These are phyloP conservation scores for Thraustotheca clavata DNA, from an alignment of 352 stramenopile species.

Conservation along the genomic window DNA sequence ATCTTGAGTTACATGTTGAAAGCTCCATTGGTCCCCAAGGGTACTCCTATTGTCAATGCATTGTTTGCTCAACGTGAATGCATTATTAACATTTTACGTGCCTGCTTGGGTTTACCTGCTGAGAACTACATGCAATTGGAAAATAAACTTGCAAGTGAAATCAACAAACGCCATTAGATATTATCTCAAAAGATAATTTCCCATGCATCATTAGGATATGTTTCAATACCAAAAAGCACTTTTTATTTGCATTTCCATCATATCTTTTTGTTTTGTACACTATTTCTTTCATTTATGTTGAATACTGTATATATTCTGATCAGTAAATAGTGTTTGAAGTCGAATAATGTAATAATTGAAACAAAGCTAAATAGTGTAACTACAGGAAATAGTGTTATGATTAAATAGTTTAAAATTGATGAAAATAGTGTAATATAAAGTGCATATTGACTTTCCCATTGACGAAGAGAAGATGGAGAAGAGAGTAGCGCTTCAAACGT, in stretches of 20 bases:
- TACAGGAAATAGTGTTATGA: background rate
- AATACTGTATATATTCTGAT: too few species aligned
- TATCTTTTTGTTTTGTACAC: background rate
- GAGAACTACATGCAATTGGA: constrained; percentile 99
- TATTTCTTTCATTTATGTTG: too few species aligned
- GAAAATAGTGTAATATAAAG: background rate
- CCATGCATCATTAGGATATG: too few species aligned
- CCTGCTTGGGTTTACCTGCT: constrained; percentile 93
- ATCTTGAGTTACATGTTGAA: constrained; percentile 99
- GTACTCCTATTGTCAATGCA: constrained; percentile 98
- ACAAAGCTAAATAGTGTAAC: background rate
- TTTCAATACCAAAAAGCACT: background rate
- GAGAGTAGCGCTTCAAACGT: constrained; percentile 26
- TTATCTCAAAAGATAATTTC: background rate
- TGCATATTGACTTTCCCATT: constrained; percentile 10
- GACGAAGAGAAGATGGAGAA: constrained; percentile 8
- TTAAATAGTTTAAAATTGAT: constrained; percentile 1
- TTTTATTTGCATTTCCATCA: constrained; percentile 8
- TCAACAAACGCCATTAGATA: constrained; percentile 28
- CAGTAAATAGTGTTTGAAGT: too few species aligned
- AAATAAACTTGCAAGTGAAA: constrained; percentile 87
- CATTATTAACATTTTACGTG: constrained; percentile 98
- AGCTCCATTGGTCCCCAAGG: constrained; percentile 95
- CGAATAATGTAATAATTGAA: too few species aligned
- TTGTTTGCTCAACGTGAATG: constrained; percentile 97